Base-by-base conservation (phyloP, 2,329 filamentous ascomycete species). In the Ceratocystis albifundus region DNA sequence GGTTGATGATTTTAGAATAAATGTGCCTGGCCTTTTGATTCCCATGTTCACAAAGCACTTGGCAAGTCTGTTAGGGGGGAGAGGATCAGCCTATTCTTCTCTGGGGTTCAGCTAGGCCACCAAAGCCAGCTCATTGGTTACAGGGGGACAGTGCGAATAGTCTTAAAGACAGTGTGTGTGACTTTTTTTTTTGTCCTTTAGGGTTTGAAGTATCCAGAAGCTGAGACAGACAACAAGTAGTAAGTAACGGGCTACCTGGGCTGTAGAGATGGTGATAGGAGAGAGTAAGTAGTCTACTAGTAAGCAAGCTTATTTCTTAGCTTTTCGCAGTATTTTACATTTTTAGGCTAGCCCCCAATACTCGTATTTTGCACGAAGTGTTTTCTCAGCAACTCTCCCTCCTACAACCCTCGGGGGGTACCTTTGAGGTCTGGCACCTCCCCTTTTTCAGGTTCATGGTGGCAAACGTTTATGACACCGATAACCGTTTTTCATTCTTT, bases 1-100 rank as follows among this genome's bases (percentile, higher is more conserved):
- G 5, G 55, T 59, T 66, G 66, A 59, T 68, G 66, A 64, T 61
- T 66, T 46, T 44, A 61, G 44, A 61, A 59, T 30, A 59, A 59
- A 59, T 36, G 25, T 32, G 55, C 30, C 46, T 61, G 66, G 66
- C 64, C 36, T 41, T 61, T 41, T 44, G 25, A 65, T 25, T 46
- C 44, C 61, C 53, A 48, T 20, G 53, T 41, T 20, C n/a, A 28
- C 50, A 61, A 50, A 30, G 32, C 20, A 57, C 20, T 32, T 57
- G 44, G 48, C 53, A 44, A n/a, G 61, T 17, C 48, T 67, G 30
- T 41, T 36, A 22, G 41, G 61, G 61, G 41, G 61, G n/a, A n/a
- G n/a, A n/a, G 61, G 61, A n/a, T 20, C 17, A 8, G 12, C 53
- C 32, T 17, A 2, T 15, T 15, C 48, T 28, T 53, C 48, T 53